Evolutionary conservation across 1,284 basidiomycete genomes (phyloP).

Genomic region (Golubevia pallescens): DNA sequence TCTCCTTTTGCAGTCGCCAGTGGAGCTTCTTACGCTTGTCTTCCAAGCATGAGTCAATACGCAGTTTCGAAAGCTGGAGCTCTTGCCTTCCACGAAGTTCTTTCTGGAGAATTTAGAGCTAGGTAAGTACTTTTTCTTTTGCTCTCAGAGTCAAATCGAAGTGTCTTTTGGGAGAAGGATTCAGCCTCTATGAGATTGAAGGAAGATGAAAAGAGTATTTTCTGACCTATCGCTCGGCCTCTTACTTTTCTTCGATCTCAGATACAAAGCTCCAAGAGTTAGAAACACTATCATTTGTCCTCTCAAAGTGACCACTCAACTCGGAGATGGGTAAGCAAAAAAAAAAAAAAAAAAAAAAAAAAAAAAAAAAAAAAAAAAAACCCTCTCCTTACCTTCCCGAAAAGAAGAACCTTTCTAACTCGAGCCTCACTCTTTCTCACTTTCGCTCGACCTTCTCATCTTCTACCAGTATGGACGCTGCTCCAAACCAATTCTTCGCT

Average conservation of each 20-base stretch:
- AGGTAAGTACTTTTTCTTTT: conserved; percentile 9
- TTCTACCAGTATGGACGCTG: background rate
- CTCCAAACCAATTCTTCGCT: conserved; percentile 8
- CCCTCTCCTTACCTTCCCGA: no score
- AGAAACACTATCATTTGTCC: conserved; percentile 31
- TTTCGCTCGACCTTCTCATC: background rate
- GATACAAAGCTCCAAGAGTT: conserved; percentile 26
- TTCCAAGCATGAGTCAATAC: conserved; percentile 16
- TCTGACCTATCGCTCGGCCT: no score
- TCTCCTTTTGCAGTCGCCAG: background rate
- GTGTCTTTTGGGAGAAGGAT: no score
- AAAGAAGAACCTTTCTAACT: no score
- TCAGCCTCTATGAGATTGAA: no score
- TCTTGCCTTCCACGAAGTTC: conserved; percentile 26
- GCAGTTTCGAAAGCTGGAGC: conserved; percentile 24
- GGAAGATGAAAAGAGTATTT: no score
- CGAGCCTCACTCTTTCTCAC: background rate
- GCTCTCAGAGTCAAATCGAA: no score
- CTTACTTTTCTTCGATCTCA: no score
- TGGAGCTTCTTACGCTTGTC: background rate
- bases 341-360: no score
- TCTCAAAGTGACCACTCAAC: conserved; percentile 26
- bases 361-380: no score
- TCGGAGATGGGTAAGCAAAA: conserved; percentile 21
- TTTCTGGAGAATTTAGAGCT: conserved; percentile 22